Conservation (phyloP, 441 rosid genomes). For the Isatis lusitanica region DNA sequence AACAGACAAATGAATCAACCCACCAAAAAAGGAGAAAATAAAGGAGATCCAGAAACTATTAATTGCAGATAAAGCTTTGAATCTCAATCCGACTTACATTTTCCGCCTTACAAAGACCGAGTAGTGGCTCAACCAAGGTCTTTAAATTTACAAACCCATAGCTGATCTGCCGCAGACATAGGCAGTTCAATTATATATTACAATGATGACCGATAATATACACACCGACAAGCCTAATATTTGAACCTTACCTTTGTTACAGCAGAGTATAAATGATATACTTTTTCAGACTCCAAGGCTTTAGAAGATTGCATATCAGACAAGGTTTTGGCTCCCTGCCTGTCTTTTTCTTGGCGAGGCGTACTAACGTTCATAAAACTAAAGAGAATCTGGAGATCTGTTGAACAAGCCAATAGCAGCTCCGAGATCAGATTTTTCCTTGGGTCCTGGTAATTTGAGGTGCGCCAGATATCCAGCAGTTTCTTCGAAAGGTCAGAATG, state of each 20-base stretch:
- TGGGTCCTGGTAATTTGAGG: slow-evolving; percentile 42
- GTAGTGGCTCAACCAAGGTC: slow-evolving; percentile 64
- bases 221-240: background rate
- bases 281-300: slow-evolving; percentile 56
- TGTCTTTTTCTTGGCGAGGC: slow-evolving; percentile 37
- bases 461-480: slow-evolving; percentile 65
- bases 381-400: slow-evolving; percentile 66
- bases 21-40: background rate
- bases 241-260: slow-evolving; percentile 53
- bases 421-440: slow-evolving; percentile 58
- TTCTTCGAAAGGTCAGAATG: slow-evolving; percentile 47
- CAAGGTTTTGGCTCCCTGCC: slow-evolving; percentile 34
- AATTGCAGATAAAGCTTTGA: slow-evolving; percentile 2
- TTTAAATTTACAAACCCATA: slow-evolving; percentile 63
- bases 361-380: slow-evolving; percentile 44
- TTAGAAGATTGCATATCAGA: slow-evolving; percentile 36
- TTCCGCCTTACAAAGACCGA: slow-evolving; percentile 61
- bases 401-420: slow-evolving; percentile 59
- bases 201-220: background rate
- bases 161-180: slow-evolving; percentile 51
- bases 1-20: slow-evolving; percentile 24
- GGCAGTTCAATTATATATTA: background rate
- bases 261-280: slow-evolving; percentile 49
- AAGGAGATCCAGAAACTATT: background rate
- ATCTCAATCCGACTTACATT: slow-evolving; percentile 53